phyloP scores from a whole-genome alignment of 164 flowering plant genomes.

The Vitis riparia region DNA sequence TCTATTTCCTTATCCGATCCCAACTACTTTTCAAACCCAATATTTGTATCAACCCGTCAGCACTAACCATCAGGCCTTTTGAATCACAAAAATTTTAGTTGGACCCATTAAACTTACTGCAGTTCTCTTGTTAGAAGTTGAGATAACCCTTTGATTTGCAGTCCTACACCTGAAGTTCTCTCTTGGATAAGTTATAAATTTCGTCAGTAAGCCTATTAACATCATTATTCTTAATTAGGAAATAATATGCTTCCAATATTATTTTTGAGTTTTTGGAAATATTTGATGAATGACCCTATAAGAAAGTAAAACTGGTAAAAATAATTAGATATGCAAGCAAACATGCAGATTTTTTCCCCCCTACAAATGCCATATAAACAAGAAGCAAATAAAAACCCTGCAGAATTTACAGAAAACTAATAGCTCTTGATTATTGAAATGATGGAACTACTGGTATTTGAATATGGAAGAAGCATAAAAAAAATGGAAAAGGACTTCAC shows the following conservation, averaged over 20 bases:
- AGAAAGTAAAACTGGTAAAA: background rate
- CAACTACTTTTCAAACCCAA: background rate
- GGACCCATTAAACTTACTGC: too few relatives aligned
- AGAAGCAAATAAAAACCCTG: background rate
- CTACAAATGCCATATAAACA: too few relatives aligned
- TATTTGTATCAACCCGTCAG: background rate
- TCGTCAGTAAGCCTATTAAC: background rate
- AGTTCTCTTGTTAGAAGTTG: too few relatives aligned
- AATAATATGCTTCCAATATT: background rate
- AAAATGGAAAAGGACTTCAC: constrained; percentile 24
- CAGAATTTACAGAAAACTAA: background rate
- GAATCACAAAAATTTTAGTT: too few relatives aligned
- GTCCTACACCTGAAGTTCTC: background rate
- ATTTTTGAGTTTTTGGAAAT: background rate
- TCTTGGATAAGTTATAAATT: background rate
- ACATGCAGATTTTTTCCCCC: background rate
- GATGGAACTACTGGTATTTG: too few relatives aligned
- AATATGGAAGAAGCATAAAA: background rate
- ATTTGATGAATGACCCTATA: background rate
- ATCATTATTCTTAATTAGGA: background rate
- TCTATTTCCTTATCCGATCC: background rate
- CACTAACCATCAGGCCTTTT: background rate
- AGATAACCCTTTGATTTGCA: too few relatives aligned
- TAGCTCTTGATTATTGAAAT: too few relatives aligned
- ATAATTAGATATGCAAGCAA: background rate